These are phyloP conservation scores for Heimioporus sp. DNA, from an alignment of 768 basidiomycete genomes.

Conservation along the genomic window DNA sequence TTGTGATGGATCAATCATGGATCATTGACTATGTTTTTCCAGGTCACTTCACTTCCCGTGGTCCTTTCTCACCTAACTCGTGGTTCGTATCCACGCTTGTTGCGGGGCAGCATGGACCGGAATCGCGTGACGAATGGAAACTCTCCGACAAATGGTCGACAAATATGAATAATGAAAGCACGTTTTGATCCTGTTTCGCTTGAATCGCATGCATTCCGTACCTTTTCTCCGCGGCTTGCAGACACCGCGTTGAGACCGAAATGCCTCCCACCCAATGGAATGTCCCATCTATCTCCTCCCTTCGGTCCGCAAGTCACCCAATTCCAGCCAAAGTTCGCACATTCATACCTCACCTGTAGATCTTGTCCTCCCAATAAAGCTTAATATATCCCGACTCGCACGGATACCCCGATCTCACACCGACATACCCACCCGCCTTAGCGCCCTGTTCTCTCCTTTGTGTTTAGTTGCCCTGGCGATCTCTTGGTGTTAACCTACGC, in stretches of 20 bases:
- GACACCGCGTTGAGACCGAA: background rate
- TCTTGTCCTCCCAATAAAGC: background rate
- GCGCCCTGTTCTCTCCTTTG: background rate
- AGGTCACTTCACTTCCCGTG: background rate
- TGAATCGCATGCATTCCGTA: background rate
- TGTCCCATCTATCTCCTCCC: background rate
- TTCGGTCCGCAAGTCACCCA: background rate
- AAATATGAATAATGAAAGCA: background rate
- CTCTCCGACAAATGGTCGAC: background rate
- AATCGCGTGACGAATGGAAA: conserved; percentile 12
- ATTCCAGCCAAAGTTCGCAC: background rate
- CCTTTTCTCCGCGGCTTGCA: background rate
- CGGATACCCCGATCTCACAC: conserved; percentile 1
- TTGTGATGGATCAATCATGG: background rate
- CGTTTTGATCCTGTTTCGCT: background rate
- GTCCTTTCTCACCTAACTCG: background rate
- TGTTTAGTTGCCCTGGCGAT: background rate
- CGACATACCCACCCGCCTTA: background rate
- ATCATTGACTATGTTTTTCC: conserved; percentile 5
- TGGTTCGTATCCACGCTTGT: background rate
- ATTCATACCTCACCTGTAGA: background rate
- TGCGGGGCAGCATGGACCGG: conserved; percentile 1
- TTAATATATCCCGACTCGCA: background rate
- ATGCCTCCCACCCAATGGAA: background rate
- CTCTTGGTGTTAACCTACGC: background rate